A percentile compares a stretch with the other conserved stretches of the same genome.
phyloP scores from a whole-genome alignment of 208 protist species.

The Wallacemonas sp. region DNA sequence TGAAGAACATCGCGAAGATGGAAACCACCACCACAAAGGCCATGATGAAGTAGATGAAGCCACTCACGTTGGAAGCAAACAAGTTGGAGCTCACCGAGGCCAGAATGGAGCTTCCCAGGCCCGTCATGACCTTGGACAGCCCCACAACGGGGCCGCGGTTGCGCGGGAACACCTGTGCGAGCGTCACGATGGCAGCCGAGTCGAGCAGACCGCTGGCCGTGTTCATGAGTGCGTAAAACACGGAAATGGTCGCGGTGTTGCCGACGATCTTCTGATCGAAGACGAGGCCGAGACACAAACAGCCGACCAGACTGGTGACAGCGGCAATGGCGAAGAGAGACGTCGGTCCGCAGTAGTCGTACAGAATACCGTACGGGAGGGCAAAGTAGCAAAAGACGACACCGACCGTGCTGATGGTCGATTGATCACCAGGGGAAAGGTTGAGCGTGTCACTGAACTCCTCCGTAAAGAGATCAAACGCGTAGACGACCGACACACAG shows the following conservation, averaged over 20 bases:
- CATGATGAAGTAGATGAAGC: constrained; percentile 77
- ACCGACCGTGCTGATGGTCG: constrained; percentile 65
- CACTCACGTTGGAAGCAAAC: constrained; percentile 40
- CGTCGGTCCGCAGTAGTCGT: constrained; percentile 46
- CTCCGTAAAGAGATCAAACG: constrained; percentile 59
- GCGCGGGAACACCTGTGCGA: constrained; percentile 53
- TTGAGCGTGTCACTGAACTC: constrained; percentile 33
- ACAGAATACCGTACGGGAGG: constrained; percentile 56
- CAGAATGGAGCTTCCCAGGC: constrained; percentile 62
- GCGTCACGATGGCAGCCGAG: constrained; percentile 44
- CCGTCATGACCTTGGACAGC: constrained; percentile 64
- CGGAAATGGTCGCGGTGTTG: constrained; percentile 47
- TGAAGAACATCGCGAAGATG: constrained; percentile 21
- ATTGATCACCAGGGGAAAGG: constrained; percentile 53
- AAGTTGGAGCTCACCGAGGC: constrained; percentile 47
- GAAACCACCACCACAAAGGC: constrained; percentile 35
- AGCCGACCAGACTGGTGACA: constrained; percentile 32
- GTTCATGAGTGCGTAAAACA: constrained; percentile 69
- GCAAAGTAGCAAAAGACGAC: constrained; percentile 67
- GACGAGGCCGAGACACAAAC: constrained; percentile 39
- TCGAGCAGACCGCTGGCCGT: constrained; percentile 53
- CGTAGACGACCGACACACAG: constrained; percentile 58
- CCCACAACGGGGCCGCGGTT: constrained; percentile 61
- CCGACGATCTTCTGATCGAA: constrained; percentile 43
- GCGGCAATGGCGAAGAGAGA: constrained; percentile 32